Evolutionary conservation across 805 yeast species (phyloP).

Genomic region (Candida ortonii): DNA sequence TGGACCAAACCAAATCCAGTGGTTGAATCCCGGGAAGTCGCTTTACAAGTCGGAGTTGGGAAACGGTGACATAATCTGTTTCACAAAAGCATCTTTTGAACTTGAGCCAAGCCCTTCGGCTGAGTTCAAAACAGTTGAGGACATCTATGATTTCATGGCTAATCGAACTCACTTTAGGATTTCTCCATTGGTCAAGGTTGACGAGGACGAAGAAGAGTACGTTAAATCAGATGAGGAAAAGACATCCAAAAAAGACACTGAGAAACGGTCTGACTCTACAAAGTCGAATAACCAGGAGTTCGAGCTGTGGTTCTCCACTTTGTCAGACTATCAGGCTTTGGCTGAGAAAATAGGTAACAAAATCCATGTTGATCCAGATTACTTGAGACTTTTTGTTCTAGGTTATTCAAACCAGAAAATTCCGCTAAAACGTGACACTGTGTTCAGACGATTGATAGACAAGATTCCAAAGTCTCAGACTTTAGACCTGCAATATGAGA

Average conservation of each 20-base stretch:
- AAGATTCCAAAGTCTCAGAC: constrained; percentile 45
- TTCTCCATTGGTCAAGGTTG: constrained; percentile 39
- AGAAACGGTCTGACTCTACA: constrained; percentile 12
- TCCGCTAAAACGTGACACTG: constrained; percentile 42
- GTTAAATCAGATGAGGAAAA: constrained; percentile 40
- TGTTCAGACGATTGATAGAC: constrained; percentile 34
- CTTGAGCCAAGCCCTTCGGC: constrained; percentile 1
- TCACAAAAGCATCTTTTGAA: constrained; percentile 22
- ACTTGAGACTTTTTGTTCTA: constrained; percentile 64
- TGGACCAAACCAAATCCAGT: constrained; percentile 50
- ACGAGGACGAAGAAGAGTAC: constrained; percentile 48
- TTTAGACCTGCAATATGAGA: constrained; percentile 63
- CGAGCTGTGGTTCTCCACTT: constrained; percentile 68
- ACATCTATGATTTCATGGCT: constrained; percentile 52
- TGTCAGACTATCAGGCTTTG: constrained; percentile 56
- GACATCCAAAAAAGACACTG: constrained; percentile 36
- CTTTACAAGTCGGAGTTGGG: constrained; percentile 57
- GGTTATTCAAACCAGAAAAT: constrained; percentile 55
- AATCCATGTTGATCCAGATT: constrained; percentile 54
- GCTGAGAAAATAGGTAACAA: constrained; percentile 57
- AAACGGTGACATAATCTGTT: constrained; percentile 64
- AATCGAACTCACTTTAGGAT: constrained; percentile 61
- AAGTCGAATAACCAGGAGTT: constrained; percentile 29
- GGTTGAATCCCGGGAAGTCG: constrained; percentile 37
- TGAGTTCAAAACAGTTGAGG: constrained; percentile 37